Conservation (phyloP, 1,139 yeast genomes). For the Nakaseomyces delphensis region DNA sequence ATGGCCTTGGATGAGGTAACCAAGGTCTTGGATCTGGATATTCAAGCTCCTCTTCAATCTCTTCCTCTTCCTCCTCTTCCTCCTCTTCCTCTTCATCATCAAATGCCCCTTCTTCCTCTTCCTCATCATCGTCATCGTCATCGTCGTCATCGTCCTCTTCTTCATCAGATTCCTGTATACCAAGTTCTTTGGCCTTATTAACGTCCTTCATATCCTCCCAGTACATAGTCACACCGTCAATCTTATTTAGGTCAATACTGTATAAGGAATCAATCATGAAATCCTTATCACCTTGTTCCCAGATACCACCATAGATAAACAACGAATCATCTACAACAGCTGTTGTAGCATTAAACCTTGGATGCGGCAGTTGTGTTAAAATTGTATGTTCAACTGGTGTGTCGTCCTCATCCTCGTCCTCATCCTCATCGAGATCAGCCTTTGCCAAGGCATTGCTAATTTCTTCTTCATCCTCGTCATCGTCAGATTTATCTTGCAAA, state of each 20-base stretch:
- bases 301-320: conserved; percentile 87
- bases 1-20: conserved; percentile 97
- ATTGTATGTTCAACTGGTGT: conserved; percentile 38
- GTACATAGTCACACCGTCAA: conserved; percentile 79
- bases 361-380: conserved; percentile 65
- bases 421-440: conserved; percentile 23
- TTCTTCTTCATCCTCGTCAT: conserved; percentile 37
- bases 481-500: conserved; percentile 52
- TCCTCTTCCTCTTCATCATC: conserved; percentile 48
- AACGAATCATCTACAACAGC: conserved; percentile 79
- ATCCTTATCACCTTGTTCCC: conserved; percentile 83
- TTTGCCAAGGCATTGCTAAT: conserved; percentile 37
- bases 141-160: conserved; percentile 62
- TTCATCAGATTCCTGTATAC: conserved; percentile 53
- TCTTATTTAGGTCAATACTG: conserved; percentile 71
- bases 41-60: conserved; percentile 46
- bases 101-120: conserved; percentile 43
- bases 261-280: conserved; percentile 78
- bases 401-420: conserved; percentile 29
- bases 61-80: conserved; percentile 55
- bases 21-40: conserved; percentile 90
- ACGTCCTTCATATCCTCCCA: conserved; percentile 79
- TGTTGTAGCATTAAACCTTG: conserved; percentile 78
- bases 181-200: conserved; percentile 45
- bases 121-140: conserved; percentile 48